A percentile compares a stretch with the other conserved stretches of the same genome.
Conservation (phyloP, 192 early-diverging fungal genomes). For the Coemansia sp. region DNA sequence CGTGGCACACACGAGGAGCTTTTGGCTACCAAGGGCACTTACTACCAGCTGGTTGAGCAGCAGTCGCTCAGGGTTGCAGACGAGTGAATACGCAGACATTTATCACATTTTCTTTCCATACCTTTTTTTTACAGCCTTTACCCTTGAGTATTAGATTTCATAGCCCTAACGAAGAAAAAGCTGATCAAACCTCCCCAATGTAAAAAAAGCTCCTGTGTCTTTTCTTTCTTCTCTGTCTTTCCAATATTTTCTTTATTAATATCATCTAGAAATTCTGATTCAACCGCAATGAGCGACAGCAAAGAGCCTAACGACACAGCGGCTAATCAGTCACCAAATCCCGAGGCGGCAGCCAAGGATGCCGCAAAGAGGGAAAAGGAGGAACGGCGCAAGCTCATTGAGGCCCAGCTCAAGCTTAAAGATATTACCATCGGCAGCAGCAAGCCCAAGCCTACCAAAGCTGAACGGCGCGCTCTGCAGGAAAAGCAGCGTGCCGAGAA, state of each 20-base stretch:
- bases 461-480: conserved; percentile 84
- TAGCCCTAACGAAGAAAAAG: no score
- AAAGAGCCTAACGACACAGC: neutral
- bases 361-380: conserved; percentile 31
- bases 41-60: conserved; percentile 64
- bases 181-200: no score
- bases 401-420: conserved; percentile 35
- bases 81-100: conserved; percentile 22
- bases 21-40: conserved; percentile 55
- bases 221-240: neutral
- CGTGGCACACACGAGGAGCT: conserved; percentile 63
- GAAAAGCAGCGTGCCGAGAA: conserved; percentile 82
- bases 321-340: neutral
- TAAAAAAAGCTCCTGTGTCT: no score
- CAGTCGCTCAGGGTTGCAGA: conserved; percentile 63
- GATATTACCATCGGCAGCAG: conserved; percentile 22
- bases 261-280: neutral
- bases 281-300: conserved; percentile 16
- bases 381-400: conserved; percentile 39
- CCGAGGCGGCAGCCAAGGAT: conserved; percentile 12
- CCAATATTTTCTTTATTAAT: neutral
- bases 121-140: neutral
- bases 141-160: no score
- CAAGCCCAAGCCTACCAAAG: conserved; percentile 81
- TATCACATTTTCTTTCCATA: neutral